Base-by-base conservation (phyloP, 2,329 filamentous ascomycete species). In the Trichophyton equinum region DNA sequence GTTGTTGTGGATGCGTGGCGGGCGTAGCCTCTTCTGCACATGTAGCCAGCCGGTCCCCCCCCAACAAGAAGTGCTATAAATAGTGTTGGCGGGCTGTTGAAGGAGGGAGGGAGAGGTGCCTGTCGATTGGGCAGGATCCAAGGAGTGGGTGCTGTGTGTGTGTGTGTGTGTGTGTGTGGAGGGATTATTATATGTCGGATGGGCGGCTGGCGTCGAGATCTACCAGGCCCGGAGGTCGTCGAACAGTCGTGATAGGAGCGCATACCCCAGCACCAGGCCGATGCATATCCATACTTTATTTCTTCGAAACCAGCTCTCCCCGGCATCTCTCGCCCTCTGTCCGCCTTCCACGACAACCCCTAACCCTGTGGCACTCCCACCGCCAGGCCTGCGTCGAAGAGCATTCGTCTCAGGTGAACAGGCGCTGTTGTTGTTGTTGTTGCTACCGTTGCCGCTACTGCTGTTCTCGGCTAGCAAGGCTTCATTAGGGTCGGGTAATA, bases 261-360 rank as follows among this genome's bases (percentile, higher is more conserved):
- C 91, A 74, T 96, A 97, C 15, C 86, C 75, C 69, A 97, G 88
- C 30, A 96, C 78, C 18, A 84, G 74, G 0, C 80, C 84, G 7
- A 88, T 82, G 0, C 84, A 81, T 55, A 96, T 77, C 68, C 87
- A 80, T 64, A 91, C 79, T 76, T 90, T 94, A 76, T 96, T 89
- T 64, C 85, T 82, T 66, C 84, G 81, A 64, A 95, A 72, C 89
- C 90, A 97, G 62, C 89, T 84, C 67, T 90, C 85, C 0, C 90
- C 89, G 1, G 87, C 89, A 65, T 94, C 86, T 65, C 88, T 74
- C 60, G 85, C 81, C 77, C 86, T 81, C 81, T 90, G 74, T 75
- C 88, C 73, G 76, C 88, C 89, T 66, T 92, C 88, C n/a, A 94
- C 87, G 0, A 95, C 83, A 7, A 79, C 81, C 2, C 80, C 82